Conservation (phyloP, 331 rosid genomes). For the Acacia pycnantha region DNA sequence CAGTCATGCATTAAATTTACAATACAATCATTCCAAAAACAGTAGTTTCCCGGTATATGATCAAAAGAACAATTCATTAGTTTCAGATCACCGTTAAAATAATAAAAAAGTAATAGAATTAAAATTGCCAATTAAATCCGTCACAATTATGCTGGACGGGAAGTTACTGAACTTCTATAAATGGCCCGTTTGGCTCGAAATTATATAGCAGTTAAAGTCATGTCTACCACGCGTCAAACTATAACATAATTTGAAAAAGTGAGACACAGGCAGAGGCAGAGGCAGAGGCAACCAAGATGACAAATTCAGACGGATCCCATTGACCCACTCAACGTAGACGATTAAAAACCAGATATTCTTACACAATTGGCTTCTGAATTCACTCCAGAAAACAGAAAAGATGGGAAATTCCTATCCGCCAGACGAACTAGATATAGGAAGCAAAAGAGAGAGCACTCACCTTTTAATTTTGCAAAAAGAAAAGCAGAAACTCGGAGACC, state of each 20-base stretch:
- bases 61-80: not conserved
- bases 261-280: not conserved
- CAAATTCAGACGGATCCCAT: constrained; percentile 21
- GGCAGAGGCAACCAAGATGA: constrained; percentile 10
- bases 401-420: constrained; percentile 1
- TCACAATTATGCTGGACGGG: not conserved
- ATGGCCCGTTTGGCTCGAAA: not conserved
- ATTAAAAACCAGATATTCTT: not conserved
- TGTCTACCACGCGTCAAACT: not conserved
- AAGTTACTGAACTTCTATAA: not conserved
- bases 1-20: constrained; percentile 17
- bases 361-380: constrained; percentile 10
- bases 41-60: not conserved
- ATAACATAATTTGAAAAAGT: not conserved
- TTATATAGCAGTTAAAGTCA: not conserved
- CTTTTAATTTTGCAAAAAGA: constrained; percentile 52
- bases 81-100: not conserved
- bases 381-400: constrained; percentile 20
- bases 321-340: not conserved
- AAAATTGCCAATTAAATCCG: not conserved
- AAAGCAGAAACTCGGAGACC: constrained; percentile 47
- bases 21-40: constrained; percentile 4
- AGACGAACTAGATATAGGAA: constrained; percentile 2
- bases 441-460: constrained; percentile 44
- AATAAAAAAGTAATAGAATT: not conserved